Evolutionary conservation across 176 grass and related monocot genomes (phyloP).

Genomic region (Phyllostachys edulis): DNA sequence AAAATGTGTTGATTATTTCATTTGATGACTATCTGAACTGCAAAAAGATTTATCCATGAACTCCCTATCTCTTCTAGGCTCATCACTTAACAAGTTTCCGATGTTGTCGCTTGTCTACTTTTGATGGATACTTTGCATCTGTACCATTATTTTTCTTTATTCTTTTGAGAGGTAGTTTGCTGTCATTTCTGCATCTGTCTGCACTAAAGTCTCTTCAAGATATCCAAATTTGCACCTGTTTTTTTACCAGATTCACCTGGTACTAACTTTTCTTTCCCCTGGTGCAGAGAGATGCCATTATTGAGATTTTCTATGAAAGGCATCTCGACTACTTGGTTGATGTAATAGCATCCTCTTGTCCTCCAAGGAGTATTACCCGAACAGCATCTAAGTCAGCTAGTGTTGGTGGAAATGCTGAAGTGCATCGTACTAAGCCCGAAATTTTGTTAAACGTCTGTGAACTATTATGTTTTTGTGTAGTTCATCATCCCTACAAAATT

Average conservation of each 20-base stretch:
- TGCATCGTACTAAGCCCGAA: conserved; percentile 62
- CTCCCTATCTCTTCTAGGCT: neutral
- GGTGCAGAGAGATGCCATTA: conserved; percentile 76
- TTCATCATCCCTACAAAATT: conserved; percentile 95
- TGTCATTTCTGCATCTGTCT: neutral
- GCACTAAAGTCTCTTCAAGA: conserved; percentile 6
- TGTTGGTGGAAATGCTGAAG: conserved; percentile 45
- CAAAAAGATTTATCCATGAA: neutral
- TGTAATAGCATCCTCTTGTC: conserved; percentile 88
- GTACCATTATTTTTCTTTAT: conserved; percentile 5
- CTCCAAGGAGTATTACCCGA: conserved; percentile 41
- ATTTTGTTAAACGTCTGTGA: conserved; percentile 96
- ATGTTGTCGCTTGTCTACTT: neutral
- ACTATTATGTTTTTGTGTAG: conserved; percentile 90
- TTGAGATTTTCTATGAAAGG: conserved; percentile 98
- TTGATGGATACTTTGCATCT: conserved; percentile 1
- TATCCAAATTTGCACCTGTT: neutral
- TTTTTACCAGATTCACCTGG: conserved; percentile 23
- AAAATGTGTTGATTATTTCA: conserved; percentile 1
- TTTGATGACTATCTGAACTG: conserved; percentile 22
- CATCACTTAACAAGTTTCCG: neutral
- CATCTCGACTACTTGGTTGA: conserved; percentile 93
- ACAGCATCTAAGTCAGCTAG: conserved; percentile 34
- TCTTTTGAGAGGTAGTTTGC: conserved; percentile 2
- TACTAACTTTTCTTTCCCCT: conserved; percentile 40